Evolutionary conservation across 2,329 filamentous ascomycete genomes (phyloP), one percentile per base, ranked within the genome.

Genomic region (Chrysoporthe austroafricana): DNA sequence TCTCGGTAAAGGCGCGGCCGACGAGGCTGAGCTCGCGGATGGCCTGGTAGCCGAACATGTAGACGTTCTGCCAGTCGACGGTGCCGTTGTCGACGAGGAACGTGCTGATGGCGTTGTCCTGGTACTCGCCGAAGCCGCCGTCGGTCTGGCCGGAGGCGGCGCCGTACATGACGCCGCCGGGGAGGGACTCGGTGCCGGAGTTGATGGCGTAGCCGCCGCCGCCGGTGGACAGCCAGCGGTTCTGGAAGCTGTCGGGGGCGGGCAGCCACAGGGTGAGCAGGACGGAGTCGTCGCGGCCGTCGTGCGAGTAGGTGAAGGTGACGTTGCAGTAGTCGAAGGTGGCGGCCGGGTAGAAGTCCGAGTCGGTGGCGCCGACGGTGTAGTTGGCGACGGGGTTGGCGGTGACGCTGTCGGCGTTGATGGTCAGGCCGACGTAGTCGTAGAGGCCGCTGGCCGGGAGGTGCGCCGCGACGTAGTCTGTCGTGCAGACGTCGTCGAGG

Each of bases 1-100:
- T 76, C 67, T 73, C 72, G 18, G 81, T 79, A 54, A 85, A 68
- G 1, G 75, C 73, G 70, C 84, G 84, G 26, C 82, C 82, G 16
- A 85, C 72, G n/a, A 77, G 71, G 16, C 80, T 84, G 79, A 86
- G 80, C 73, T 88, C 85, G 44, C 81, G 80, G 1, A 86, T 76
- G 0, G 81, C 84, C 69, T 82, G 78, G 75, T 87, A 86, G 0
- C 76, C 79, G 64, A 85, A 86, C 77, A 82, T 84, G 75, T 83
- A 80, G 2, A 80, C 76, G 1, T 80, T 76, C 48, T 86, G 79
- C 76, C 79, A 86, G 73, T 87, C 83, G 71, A 84, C 78, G 2
- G 82, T 81, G 14, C 83, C 84, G 66, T 87, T 85, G 26, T 75
- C 79, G 59, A 76, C 73, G 1, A 84, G 75, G n/a, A 79, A 76